Percentiles rank a stretch among this genome's conserved stretches.
phyloP scores from a whole-genome alignment of 257 asterid species.

The Sherardia arvensis region DNA sequence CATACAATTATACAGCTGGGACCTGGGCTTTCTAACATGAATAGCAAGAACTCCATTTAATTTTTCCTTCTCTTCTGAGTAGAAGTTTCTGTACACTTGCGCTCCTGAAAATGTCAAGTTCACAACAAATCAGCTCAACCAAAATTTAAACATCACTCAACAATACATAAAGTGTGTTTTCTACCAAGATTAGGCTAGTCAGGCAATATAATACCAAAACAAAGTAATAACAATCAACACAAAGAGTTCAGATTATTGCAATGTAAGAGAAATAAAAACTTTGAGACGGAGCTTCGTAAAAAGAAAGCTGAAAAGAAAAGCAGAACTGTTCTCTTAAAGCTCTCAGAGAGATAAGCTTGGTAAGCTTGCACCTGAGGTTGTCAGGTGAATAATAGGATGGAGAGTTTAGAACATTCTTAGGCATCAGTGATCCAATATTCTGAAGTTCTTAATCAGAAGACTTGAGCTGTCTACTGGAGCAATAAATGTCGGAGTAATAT shows the following conservation, averaged over 20 bases:
- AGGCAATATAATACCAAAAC: not conserved
- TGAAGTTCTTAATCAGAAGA: not conserved
- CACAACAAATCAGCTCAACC: not conserved
- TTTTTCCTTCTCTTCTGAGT: constrained; percentile 72
- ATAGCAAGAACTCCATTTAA: constrained; percentile 74
- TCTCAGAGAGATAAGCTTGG: not conserved
- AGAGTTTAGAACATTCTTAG: not conserved
- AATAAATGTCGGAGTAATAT: not conserved
- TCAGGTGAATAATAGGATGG: no score
- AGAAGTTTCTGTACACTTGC: constrained; percentile 64
- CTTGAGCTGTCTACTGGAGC: not conserved
- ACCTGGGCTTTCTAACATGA: constrained; percentile 28
- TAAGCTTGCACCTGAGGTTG: not conserved
- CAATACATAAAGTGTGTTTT: not conserved
- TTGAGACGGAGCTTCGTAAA: not conserved
- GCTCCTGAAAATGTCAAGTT: constrained; percentile 46
- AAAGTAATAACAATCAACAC: not conserved
- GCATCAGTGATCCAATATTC: not conserved
- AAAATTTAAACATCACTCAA: not conserved
- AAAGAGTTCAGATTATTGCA: not conserved
- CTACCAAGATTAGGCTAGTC: not conserved
- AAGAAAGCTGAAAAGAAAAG: not conserved
- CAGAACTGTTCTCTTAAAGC: not conserved
- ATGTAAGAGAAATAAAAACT: not conserved
- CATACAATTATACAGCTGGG: constrained; percentile 37